A percentile compares a stretch with the other conserved stretches of the same genome.
Evolutionary conservation across 192 early-diverging fungal species (phyloP).

Genomic region (Gaertneriomyces sp.): DNA sequence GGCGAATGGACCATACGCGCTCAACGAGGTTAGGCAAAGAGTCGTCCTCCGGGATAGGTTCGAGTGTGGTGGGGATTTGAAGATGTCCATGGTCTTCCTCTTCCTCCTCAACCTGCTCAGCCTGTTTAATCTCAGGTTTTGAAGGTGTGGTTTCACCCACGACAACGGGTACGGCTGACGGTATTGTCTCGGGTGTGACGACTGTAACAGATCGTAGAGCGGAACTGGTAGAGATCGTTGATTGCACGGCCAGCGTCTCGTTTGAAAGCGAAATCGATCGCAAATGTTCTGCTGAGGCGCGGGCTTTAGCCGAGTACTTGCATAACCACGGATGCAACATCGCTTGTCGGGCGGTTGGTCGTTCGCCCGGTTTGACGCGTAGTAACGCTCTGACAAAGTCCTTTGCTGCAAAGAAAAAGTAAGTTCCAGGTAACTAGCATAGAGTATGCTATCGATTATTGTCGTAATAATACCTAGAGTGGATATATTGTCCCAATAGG

Average conservation of each 20-base stretch:
- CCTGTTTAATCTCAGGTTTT: not conserved
- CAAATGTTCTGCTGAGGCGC: slow-evolving; percentile 1
- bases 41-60: slow-evolving; percentile 1
- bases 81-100: not conserved
- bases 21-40: slow-evolving; percentile 25
- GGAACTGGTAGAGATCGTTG: not conserved
- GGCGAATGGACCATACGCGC: slow-evolving; percentile 20
- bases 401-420: slow-evolving; percentile 32
- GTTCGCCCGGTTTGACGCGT: slow-evolving; percentile 37
- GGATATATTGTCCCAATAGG: slow-evolving; percentile 71
- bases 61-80: not conserved
- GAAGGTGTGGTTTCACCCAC: not conserved
- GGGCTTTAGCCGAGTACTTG: slow-evolving; percentile 11
- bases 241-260: not conserved
- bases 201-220: not conserved
- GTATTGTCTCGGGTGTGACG: not conserved
- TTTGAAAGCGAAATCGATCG: not conserved
- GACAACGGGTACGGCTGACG: too few species aligned
- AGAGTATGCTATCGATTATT: not conserved
- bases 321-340: slow-evolving; percentile 30
- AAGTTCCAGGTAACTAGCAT: not conserved
- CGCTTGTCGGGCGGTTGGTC: slow-evolving; percentile 35
- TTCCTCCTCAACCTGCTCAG: not conserved
- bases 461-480: slow-evolving; percentile 33
- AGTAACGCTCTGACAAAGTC: slow-evolving; percentile 41